phyloP scores from a whole-genome alignment of 306 rosid genomes.

The Cucumis sativus region DNA sequence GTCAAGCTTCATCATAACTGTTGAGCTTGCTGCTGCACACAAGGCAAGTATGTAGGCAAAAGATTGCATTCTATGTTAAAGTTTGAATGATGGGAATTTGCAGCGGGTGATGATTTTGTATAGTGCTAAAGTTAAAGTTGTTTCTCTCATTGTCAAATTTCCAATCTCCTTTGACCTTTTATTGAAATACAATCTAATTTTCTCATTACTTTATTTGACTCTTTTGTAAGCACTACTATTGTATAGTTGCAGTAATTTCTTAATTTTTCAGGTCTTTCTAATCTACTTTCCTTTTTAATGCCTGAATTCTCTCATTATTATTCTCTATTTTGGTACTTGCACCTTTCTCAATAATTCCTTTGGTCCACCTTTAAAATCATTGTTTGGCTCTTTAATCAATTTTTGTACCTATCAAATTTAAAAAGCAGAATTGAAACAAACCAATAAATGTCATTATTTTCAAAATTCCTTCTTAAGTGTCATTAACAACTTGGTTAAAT shows the following conservation, averaged over 20 bases:
- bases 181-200: background rate
- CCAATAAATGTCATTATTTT: too few relatives aligned
- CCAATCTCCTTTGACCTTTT: background rate
- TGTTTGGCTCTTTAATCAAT: background rate
- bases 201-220: background rate
- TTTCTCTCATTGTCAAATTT: background rate
- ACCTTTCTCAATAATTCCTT: background rate
- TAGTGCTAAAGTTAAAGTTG: background rate
- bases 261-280: background rate
- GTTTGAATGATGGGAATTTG: background rate
- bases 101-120: background rate
- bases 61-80: background rate
- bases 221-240: background rate
- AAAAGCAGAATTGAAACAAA: too few relatives aligned
- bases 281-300: background rate
- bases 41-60: conserved; percentile 1
- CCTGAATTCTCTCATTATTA: background rate
- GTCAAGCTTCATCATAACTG: conserved; percentile 59
- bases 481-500: too few relatives aligned
- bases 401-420: too few relatives aligned
- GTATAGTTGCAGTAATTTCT: background rate
- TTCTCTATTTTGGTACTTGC: background rate
- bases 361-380: background rate
- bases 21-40: conserved; percentile 45
- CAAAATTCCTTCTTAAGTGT: too few relatives aligned